Conservation (phyloP, 1,284 basidiomycete genomes). For the Meira nashicola region DNA sequence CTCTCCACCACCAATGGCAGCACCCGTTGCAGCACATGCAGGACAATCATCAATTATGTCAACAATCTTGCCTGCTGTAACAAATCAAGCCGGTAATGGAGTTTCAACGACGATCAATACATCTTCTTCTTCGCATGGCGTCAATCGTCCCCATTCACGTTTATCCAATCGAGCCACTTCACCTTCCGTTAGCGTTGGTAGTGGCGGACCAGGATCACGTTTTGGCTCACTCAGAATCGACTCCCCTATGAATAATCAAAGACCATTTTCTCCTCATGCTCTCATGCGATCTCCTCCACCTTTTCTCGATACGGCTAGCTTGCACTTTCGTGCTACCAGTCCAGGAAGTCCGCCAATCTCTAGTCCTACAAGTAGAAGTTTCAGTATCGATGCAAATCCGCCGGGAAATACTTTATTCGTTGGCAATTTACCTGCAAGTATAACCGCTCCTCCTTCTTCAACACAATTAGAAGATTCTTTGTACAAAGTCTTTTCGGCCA, state of each 20-base stretch:
- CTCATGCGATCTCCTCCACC: neutral
- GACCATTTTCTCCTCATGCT: constrained; percentile 9
- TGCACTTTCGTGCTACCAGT: constrained; percentile 1
- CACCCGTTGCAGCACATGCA: constrained; percentile 1
- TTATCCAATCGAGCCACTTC: constrained; percentile 8
- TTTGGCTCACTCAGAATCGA: constrained; percentile 32
- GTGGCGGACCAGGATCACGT: constrained; percentile 10
- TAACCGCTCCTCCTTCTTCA: constrained; percentile 55
- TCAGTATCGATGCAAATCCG: constrained; percentile 38
- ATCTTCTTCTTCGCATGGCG: neutral
- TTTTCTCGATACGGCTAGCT: neutral
- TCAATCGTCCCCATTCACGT: neutral
- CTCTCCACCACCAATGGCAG: constrained; percentile 9
- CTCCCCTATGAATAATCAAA: constrained; percentile 18
- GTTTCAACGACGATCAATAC: no score
- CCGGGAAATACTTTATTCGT: constrained; percentile 43
- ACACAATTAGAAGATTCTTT: constrained; percentile 74
- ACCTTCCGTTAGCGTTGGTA: constrained; percentile 8
- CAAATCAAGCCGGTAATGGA: no score
- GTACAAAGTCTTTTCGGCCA: constrained; percentile 70
- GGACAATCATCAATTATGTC: no score
- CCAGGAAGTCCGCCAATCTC: constrained; percentile 2
- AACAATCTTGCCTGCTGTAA: no score
- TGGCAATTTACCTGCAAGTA: constrained; percentile 39
- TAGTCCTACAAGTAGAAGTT: constrained; percentile 28